Conservation (phyloP, 2,329 filamentous ascomycete genomes). For the Diaporthe sp. region DNA sequence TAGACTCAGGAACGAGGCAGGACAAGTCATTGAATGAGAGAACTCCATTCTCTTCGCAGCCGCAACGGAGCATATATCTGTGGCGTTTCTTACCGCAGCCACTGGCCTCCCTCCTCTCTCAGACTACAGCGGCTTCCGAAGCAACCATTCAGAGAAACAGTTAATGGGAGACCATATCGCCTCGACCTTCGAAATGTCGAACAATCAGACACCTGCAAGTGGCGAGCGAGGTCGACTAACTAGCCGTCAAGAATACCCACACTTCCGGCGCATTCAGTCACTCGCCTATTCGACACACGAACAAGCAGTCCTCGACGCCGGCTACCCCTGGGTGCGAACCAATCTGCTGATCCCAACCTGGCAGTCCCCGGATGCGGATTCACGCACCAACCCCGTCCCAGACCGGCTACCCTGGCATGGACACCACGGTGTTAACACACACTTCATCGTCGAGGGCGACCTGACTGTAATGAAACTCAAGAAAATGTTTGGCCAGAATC, state of each 20-base stretch:
- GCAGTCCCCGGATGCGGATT: background rate
- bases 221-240: background rate
- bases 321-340: constrained; percentile 4
- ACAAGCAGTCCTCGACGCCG: constrained; percentile 4
- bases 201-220: background rate
- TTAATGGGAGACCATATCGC: background rate
- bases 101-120: background rate
- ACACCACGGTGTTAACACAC: constrained; percentile 42
- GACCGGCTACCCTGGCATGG: constrained; percentile 33
- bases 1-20: background rate
- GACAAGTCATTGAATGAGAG: no score
- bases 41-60: no score
- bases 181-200: background rate
- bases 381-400: background rate
- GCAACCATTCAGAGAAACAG: background rate
- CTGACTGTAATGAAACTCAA: background rate
- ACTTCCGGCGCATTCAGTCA: background rate
- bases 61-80: background rate
- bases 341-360: background rate
- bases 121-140: background rate
- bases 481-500: background rate
- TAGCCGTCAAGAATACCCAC: background rate
- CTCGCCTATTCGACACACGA: background rate
- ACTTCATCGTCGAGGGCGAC: constrained; percentile 50
- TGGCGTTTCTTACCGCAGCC: background rate